Evolutionary conservation across 192 early-diverging fungal genomes (phyloP), one percentile per base, ranked within the genome.

Genomic region (Linnemannia hyalina): DNA sequence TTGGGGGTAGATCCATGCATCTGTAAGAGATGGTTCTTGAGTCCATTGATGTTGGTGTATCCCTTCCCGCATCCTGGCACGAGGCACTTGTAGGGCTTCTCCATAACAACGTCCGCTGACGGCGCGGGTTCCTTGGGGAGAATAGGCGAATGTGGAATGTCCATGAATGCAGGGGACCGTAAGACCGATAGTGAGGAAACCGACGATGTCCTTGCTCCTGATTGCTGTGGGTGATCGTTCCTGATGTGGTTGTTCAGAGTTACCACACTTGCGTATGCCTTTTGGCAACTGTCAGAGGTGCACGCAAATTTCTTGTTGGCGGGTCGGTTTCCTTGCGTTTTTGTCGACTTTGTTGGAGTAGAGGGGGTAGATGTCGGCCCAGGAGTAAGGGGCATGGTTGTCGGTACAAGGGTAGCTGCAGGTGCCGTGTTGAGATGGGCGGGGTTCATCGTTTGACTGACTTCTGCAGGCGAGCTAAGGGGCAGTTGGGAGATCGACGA

Each of bases 41-140:
- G 88, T n/a, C 95, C 95, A 70, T 94, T 95, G 78, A 96, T 93
- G 80, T 96, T 96, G 78, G 93, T 95, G 83, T 96, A 96, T 16
- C 88, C 87, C 74, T 94, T 94, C 44, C 90, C 88, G 70, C 96
- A 96, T 13, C 91, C 93, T 5, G 89, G 73, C 80, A 94, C 92
- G 1, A 90, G 93, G 54, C 96, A 96, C 49, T 91, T 89, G 80
- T 93, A 96, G 13, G 96, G 95, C 68, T 90, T 95, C 16, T 96
- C 94, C 2, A 23, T 26, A 46, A 38, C 40, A 46, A 38, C 49
- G 10, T 65, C 60, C 1, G 57, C 32, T 9, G 69, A 42, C 16
- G 44, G 23, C 40, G 36, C 82, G 41, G 63, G 41, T 7, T 75
- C 74, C 65, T 52, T 68, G n/a, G 40, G 13, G 18, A 36, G 54